Conservation (phyloP, 495 filamentous ascomycete genomes). For the Aspergillus cavernicola region DNA sequence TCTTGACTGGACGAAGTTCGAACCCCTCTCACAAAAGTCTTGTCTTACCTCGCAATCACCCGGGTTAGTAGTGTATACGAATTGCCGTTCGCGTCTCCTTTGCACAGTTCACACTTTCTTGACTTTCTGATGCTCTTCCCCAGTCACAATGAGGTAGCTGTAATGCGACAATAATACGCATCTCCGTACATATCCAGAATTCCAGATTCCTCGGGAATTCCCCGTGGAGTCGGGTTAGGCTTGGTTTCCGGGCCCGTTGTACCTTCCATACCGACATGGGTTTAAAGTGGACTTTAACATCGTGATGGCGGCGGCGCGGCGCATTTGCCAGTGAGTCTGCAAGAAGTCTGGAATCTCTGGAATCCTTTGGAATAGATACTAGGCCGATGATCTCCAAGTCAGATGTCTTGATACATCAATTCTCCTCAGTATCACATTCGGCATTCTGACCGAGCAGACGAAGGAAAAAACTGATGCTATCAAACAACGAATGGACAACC, state of each 20-base stretch:
- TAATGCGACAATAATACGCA: neutral
- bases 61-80: too few relatives aligned
- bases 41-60: neutral
- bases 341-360: neutral
- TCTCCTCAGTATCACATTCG: neutral
- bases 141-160: neutral
- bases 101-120: too few relatives aligned
- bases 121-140: too few relatives aligned
- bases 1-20: neutral
- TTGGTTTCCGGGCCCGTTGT: neutral
- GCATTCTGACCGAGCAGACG: neutral
- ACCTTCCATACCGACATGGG: neutral
- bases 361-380: too few relatives aligned
- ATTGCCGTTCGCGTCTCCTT: too few relatives aligned
- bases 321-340: neutral
- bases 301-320: neutral
- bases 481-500: neutral
- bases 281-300: neutral
- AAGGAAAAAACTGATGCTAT: neutral
- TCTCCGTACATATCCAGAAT: neutral
- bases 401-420: neutral
- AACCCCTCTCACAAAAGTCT: neutral
- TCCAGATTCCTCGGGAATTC: neutral
- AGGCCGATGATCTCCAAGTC: neutral
- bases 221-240: conserved; percentile 5